These are phyloP conservation scores for Boehmeria nivea DNA, from an alignment of 306 rosid genomes.

Conservation along the genomic window DNA sequence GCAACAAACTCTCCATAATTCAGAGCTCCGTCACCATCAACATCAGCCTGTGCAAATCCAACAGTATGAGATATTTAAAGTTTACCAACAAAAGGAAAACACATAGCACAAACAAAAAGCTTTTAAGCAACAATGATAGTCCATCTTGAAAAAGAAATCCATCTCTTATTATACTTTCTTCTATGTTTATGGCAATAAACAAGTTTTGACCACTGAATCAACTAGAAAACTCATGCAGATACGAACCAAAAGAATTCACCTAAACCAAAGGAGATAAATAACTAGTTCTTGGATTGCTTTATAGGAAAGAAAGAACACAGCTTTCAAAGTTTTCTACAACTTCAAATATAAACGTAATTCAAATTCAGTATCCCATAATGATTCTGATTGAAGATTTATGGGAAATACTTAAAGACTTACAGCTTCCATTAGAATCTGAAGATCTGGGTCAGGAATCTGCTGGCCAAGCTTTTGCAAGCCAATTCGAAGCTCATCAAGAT, in stretches of 20 bases:
- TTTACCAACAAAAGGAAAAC: background rate
- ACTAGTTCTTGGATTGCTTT: background rate
- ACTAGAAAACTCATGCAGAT: too few species aligned
- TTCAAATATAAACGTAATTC: too few species aligned
- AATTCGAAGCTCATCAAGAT: slow-evolving; percentile 39
- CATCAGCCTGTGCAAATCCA: slow-evolving; percentile 55
- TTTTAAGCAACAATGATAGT: too few species aligned
- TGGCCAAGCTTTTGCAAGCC: slow-evolving; percentile 56
- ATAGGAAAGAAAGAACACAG: too few species aligned
- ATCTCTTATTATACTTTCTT: background rate
- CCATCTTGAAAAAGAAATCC: background rate
- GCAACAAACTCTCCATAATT: slow-evolving; percentile 86
- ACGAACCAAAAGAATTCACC: too few species aligned
- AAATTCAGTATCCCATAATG: too few species aligned
- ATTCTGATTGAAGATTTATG: too few species aligned
- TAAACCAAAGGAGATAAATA: too few species aligned
- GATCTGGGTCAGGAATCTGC: slow-evolving; percentile 50
- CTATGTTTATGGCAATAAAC: too few species aligned
- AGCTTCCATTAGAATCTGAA: slow-evolving; percentile 49
- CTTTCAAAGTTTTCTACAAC: too few species aligned
- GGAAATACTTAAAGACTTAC: slow-evolving; percentile 29
- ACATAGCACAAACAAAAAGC: background rate
- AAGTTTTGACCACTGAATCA: too few species aligned
- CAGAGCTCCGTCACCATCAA: slow-evolving; percentile 68
- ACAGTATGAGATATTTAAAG: background rate